Conservation (phyloP, 176 grass and related monocot genomes). For the Musa acuminata region DNA sequence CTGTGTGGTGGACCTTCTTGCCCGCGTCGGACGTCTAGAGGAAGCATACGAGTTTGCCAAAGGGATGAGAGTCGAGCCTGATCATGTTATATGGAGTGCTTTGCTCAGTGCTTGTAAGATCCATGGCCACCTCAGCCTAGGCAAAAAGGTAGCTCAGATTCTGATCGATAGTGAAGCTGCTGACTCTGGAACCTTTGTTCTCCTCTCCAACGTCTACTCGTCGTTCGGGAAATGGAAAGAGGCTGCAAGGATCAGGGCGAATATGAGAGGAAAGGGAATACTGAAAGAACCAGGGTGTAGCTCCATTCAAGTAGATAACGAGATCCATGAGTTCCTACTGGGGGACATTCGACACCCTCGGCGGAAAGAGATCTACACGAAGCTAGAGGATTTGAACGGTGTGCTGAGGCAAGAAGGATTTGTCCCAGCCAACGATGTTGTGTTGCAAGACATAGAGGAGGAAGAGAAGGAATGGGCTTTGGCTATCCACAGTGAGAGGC, state of each 20-base stretch:
- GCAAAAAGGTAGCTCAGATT: constrained; percentile 19
- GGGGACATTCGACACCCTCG: constrained; percentile 23
- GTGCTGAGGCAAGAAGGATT: constrained; percentile 8
- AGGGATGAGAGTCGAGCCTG: constrained; percentile 15
- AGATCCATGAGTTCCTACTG: constrained; percentile 22
- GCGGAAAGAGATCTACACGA: constrained; percentile 16
- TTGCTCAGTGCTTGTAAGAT: constrained; percentile 26
- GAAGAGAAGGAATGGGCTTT: constrained; percentile 20
- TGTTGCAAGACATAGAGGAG: constrained; percentile 14
- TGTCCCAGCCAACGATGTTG: constrained; percentile 14
- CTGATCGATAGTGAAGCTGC: constrained; percentile 16
- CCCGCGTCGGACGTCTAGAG: constrained; percentile 14
- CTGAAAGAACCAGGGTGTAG: constrained; percentile 28
- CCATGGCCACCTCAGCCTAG: constrained; percentile 9
- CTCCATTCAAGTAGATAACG: constrained; percentile 21
- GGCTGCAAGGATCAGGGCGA: not conserved
- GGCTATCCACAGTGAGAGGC: constrained; percentile 21
- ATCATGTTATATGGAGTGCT: constrained; percentile 20
- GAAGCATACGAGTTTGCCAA: constrained; percentile 20
- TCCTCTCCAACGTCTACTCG: constrained; percentile 19
- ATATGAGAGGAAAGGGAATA: constrained; percentile 18
- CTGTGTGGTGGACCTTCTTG: constrained; percentile 24
- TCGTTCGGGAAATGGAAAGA: constrained; percentile 21
- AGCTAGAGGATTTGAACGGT: constrained; percentile 20
- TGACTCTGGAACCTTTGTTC: constrained; percentile 22